Evolutionary conservation across 2,329 filamentous ascomycete genomes (phyloP).

Genomic region (Paecilomyces variotii): DNA sequence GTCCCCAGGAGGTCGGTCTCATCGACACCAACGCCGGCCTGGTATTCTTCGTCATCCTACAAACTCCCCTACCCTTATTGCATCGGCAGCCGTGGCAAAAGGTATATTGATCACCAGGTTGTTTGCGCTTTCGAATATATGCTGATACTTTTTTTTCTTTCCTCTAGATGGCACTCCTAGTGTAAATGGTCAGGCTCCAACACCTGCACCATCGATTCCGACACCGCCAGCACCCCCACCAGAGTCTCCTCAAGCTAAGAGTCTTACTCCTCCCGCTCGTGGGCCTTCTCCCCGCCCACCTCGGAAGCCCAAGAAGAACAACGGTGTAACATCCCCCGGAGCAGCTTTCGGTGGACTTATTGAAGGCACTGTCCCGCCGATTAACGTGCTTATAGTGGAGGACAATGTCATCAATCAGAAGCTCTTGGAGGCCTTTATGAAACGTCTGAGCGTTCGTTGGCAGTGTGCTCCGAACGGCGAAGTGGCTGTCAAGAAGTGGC

Average conservation of each 20-base stretch:
- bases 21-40: slow-evolving; percentile 50
- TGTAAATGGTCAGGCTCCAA: slow-evolving; percentile 18
- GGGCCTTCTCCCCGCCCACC: slow-evolving; percentile 42
- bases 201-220: slow-evolving; percentile 22
- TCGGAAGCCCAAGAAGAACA: slow-evolving; percentile 27
- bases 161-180: slow-evolving; percentile 17
- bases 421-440: slow-evolving; percentile 90
- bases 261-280: slow-evolving; percentile 27
- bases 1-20: slow-evolving; percentile 64
- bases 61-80: slow-evolving; percentile 66
- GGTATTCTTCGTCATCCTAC: slow-evolving; percentile 63
- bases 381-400: slow-evolving; percentile 95
- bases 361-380: slow-evolving; percentile 80
- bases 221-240: slow-evolving; percentile 25
- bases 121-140: background rate
- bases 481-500: slow-evolving; percentile 91
- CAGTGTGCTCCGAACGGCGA: slow-evolving; percentile 93
- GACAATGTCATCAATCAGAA: slow-evolving; percentile 97
- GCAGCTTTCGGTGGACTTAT: slow-evolving; percentile 54
- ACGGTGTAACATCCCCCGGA: slow-evolving; percentile 20
- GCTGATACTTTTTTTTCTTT: background rate
- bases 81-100: slow-evolving; percentile 39
- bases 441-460: slow-evolving; percentile 90
- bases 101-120: slow-evolving; percentile 18
- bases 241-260: slow-evolving; percentile 29